Evolutionary conservation across 2,329 filamentous ascomycete genomes (phyloP).

Genomic region (Claviceps spartinae): DNA sequence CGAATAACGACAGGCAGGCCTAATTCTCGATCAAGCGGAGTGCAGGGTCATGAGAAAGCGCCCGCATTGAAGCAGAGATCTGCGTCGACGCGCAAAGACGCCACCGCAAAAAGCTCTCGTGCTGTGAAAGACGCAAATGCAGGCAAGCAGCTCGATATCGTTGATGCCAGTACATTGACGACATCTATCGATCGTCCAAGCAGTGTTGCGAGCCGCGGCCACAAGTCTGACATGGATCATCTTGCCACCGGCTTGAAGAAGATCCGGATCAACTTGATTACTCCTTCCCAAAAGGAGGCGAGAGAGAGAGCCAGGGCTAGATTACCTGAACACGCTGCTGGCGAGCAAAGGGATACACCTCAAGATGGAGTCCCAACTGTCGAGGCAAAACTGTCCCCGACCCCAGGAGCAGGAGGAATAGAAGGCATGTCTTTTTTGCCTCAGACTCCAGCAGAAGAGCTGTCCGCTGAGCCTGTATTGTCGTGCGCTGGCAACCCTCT

Average conservation of each 20-base stretch:
- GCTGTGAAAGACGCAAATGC: slow-evolving; percentile 22
- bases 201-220: slow-evolving; percentile 5
- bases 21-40: slow-evolving; percentile 15
- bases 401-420: not conserved
- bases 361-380: not conserved
- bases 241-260: slow-evolving; percentile 47
- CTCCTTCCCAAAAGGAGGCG: slow-evolving; percentile 43
- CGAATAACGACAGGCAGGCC: slow-evolving; percentile 23
- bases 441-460: not conserved
- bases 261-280: slow-evolving; percentile 48
- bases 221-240: slow-evolving; percentile 33
- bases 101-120: slow-evolving; percentile 18
- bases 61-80: slow-evolving; percentile 48
- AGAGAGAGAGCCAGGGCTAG: slow-evolving; percentile 20
- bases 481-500: not conserved
- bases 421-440: not conserved
- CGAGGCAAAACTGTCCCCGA: not conserved
- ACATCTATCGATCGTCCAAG: slow-evolving; percentile 4
- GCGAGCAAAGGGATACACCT: not conserved
- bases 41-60: slow-evolving; percentile 26
- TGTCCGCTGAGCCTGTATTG: not conserved
- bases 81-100: slow-evolving; percentile 30
- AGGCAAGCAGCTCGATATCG: slow-evolving; percentile 7
- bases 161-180: slow-evolving; percentile 7
- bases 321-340: slow-evolving; percentile 9